Conservation (phyloP, 1,284 basidiomycete genomes). For the Exsudoporus floridanus region DNA sequence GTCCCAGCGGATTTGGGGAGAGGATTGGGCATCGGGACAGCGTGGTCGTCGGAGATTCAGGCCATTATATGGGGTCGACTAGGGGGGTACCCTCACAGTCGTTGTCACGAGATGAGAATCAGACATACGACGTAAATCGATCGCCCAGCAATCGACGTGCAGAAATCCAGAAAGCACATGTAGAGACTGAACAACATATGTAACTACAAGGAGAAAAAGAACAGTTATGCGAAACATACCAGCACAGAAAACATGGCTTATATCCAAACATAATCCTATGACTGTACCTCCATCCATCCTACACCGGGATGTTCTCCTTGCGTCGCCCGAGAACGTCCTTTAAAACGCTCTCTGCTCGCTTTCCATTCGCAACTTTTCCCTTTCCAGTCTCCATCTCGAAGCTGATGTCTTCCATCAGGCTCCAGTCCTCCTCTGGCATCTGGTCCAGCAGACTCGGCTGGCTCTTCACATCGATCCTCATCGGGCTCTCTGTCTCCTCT, state of each 20-base stretch:
- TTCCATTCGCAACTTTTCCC: conserved; percentile 13
- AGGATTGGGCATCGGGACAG: not conserved
- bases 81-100: conserved; percentile 17
- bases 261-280: conserved; percentile 3
- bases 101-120: not conserved
- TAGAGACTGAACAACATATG: not conserved
- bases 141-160: not conserved
- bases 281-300: not conserved
- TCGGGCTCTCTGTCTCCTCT: conserved; percentile 44
- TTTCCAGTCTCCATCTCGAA: conserved; percentile 42
- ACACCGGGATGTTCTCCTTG: conserved; percentile 27
- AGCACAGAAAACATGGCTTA: conserved; percentile 15
- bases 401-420: conserved; percentile 51
- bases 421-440: conserved; percentile 58
- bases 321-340: conserved; percentile 26
- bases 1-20: not conserved
- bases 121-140: not conserved
- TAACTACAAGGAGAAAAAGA: not conserved
- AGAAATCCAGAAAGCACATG: not conserved
- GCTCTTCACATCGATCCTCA: conserved; percentile 44
- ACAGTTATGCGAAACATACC: not conserved
- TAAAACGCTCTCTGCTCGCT: conserved; percentile 8
- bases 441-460: conserved; percentile 64
- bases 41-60: not conserved
- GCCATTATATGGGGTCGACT: conserved; percentile 7